Evolutionary conservation across 2,329 filamentous ascomycete species (phyloP).

Genomic region (Beauveria varroae): DNA sequence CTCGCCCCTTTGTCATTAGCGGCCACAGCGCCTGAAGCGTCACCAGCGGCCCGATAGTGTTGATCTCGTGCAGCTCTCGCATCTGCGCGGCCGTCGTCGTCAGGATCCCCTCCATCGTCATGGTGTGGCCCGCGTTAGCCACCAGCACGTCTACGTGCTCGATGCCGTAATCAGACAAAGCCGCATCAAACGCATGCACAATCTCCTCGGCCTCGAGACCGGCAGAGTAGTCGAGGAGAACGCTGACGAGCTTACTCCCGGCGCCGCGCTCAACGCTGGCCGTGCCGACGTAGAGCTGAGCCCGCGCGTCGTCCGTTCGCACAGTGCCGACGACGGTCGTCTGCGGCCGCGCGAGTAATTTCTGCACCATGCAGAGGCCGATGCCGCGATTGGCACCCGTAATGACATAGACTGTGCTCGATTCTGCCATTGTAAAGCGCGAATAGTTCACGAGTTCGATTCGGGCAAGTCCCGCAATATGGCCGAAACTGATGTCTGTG

Average conservation of each 20-base stretch:
- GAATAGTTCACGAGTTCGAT: neutral
- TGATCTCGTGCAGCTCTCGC: conserved; percentile 33
- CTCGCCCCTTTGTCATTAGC: conserved; percentile 21
- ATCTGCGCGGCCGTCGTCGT: conserved; percentile 27
- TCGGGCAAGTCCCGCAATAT: too few species aligned
- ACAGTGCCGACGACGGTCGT: conserved; percentile 38
- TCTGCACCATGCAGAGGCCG: conserved; percentile 28
- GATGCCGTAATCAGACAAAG: conserved; percentile 16
- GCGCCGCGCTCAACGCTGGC: conserved; percentile 19
- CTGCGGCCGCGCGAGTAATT: conserved; percentile 41
- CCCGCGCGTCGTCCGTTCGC: conserved; percentile 19
- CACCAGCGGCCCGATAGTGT: conserved; percentile 32
- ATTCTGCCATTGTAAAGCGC: neutral
- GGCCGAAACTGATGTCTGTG: too few species aligned
- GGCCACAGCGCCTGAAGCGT: conserved; percentile 29
- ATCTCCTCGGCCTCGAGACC: conserved; percentile 21
- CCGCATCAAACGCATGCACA: conserved; percentile 19
- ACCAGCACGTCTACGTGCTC: conserved; percentile 41
- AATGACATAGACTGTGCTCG: conserved; percentile 27
- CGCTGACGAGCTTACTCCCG: conserved; percentile 24
- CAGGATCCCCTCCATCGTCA: conserved; percentile 21
- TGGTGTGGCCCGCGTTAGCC: conserved; percentile 40
- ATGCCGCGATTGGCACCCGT: conserved; percentile 35
- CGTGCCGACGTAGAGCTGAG: conserved; percentile 16
- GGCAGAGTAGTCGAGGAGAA: conserved; percentile 29